phyloP scores from a whole-genome alignment of 192 early-diverging fungal genomes.

The Lobulomyces angularis region DNA sequence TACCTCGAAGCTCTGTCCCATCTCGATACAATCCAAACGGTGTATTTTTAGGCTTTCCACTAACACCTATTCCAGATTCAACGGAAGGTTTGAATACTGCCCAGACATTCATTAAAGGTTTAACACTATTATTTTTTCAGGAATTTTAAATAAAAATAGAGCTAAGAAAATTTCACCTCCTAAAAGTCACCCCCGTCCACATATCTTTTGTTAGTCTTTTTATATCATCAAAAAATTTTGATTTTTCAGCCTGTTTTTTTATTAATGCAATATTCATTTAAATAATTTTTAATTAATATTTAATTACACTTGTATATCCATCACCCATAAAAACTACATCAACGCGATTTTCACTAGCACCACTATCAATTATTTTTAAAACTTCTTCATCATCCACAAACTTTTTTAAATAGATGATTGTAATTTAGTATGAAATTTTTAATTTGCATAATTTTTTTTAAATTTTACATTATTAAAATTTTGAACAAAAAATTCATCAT shows the following conservation, averaged over 20 bases:
- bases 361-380: slow-evolving; percentile 35
- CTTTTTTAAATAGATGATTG: too few species aligned
- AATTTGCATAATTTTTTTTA: too few species aligned
- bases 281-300: too few species aligned
- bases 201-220: slow-evolving; percentile 39
- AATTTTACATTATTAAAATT: too few species aligned
- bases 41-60: slow-evolving; percentile 36
- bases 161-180: too few species aligned
- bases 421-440: too few species aligned
- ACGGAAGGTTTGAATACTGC: slow-evolving; percentile 33
- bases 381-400: too few species aligned
- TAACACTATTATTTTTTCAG: too few species aligned
- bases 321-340: slow-evolving; percentile 55
- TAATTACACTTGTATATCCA: slow-evolving; percentile 42
- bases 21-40: slow-evolving; percentile 49
- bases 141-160: too few species aligned
- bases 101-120: slow-evolving; percentile 48
- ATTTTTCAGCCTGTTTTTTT: slow-evolving; percentile 27
- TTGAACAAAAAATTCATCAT: too few species aligned
- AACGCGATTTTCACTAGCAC: slow-evolving; percentile 38
- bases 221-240: slow-evolving; percentile 41
- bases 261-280: too few species aligned
- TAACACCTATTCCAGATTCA: slow-evolving; percentile 40
- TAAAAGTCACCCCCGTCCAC: slow-evolving; percentile 40
- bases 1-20: slow-evolving; percentile 48